Evolutionary conservation across 352 stramenopile species (phyloP), one percentile per base, ranked within the genome.

Genomic region (Elongisporangium undulatum): DNA sequence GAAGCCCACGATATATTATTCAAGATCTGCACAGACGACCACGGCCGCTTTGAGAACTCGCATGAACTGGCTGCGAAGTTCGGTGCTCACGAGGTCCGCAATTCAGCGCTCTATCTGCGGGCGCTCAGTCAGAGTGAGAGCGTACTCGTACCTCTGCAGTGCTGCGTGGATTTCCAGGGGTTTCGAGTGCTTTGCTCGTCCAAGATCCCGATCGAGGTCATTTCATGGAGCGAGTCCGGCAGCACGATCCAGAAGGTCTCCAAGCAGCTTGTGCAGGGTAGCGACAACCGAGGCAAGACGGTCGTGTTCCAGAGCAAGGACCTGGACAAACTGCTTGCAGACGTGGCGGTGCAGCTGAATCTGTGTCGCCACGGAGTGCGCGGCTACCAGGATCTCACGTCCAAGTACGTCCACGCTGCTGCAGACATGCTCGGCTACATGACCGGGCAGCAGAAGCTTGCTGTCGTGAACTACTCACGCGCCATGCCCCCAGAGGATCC

Each of bases 401-500:
- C 82, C 24, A 94, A 94, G 73, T 74, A 69, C 2, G 24, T 97
- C 0, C 82, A 93, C 34, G 75, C 81, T 9, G 77, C 88, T 8
- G 89, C 83, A 6, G 89, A 97, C 62, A 75, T 97, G 59, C 67
- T 90, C 0, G 90, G 82, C 1, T 98, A 96, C 55, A 41, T 87
- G 1, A 81, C 74, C 24, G 54, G 39, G 3, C 55, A 79, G 34
- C 82, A 88, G 56, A 64, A 64, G 53, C 92, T 84, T 63, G 84
- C 72, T 7, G 55, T 98, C 4, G 48, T 95, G 2, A 89, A 96
- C 41, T 98, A 97, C 64, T 78, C 84, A 7, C 69, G 90, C 9
- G 74, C 73, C 2, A 96, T 98, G 71, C 93, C 93, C 3, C 74
- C 80, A 5, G 92, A 98, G 77, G 86, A 97, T 59, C 89, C 92